A percentile compares a stretch with the other conserved stretches of the same genome.
phyloP scores from a whole-genome alignment of 2,329 filamentous ascomycete species.

The Cladophialophora bantiana region DNA sequence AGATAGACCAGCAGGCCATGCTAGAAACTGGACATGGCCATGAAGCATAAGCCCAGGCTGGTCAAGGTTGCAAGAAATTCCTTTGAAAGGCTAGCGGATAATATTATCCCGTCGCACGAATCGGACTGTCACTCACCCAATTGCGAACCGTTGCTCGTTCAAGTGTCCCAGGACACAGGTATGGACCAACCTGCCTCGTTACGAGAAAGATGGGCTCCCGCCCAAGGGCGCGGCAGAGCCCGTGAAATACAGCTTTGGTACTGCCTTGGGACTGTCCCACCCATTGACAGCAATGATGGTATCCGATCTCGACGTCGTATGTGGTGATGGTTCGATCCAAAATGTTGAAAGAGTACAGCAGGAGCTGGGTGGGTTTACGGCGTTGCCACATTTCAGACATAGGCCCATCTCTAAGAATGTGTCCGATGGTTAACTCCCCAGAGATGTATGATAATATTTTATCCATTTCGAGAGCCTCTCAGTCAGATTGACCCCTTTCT shows the following conservation, averaged over 20 bases:
- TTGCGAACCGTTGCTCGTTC: background rate
- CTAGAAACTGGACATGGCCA: background rate
- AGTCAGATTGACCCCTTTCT: background rate
- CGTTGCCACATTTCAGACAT: background rate
- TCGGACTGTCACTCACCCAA: background rate
- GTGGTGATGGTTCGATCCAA: background rate
- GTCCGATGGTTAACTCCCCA: background rate
- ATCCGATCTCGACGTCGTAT: background rate
- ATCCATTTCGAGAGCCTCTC: background rate
- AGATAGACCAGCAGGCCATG: background rate
- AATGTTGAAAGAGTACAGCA: background rate
- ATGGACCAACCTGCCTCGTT: background rate
- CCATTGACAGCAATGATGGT: background rate
- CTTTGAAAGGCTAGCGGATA: background rate
- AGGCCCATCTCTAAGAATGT: background rate
- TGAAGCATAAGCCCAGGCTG: background rate
- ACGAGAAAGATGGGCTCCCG: background rate
- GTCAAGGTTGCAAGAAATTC: background rate
- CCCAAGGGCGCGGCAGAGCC: background rate
- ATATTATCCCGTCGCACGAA: background rate
- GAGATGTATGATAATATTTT: background rate
- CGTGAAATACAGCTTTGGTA: background rate
- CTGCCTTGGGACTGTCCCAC: background rate
- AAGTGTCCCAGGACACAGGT: background rate
- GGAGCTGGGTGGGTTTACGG: background rate